Evolutionary conservation across 2,329 filamentous ascomycete genomes (phyloP).

Genomic region (Penicillium sp.): DNA sequence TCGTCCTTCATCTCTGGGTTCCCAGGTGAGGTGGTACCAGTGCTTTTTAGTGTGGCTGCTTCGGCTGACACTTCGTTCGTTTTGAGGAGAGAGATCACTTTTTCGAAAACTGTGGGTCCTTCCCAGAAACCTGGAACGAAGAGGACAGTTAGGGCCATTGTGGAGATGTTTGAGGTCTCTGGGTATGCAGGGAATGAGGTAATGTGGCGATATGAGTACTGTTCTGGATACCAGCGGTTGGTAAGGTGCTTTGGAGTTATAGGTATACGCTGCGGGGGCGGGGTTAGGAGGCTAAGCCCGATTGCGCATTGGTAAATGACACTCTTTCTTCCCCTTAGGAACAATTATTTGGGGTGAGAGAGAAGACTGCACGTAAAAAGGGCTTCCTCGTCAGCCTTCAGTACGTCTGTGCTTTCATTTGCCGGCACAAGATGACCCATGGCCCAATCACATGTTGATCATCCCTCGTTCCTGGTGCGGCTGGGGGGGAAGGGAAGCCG

Average conservation of each 20-base stretch:
- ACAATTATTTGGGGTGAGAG: too few relatives aligned
- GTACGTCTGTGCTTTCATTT: too few relatives aligned
- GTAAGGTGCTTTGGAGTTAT: not conserved
- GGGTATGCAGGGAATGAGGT: too few relatives aligned
- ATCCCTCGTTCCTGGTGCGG: not conserved
- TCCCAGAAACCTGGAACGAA: conserved; percentile 5
- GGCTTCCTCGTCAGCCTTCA: too few relatives aligned
- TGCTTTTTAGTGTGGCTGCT: not conserved
- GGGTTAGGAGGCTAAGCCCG: too few relatives aligned
- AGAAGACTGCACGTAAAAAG: too few relatives aligned
- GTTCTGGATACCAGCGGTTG: not conserved
- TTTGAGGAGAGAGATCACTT: not conserved
- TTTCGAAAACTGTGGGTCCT: not conserved
- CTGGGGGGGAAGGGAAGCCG: not conserved
- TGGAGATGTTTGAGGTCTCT: not conserved
- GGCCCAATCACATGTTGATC: too few relatives aligned
- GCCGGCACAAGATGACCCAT: too few relatives aligned
- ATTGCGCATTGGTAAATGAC: too few relatives aligned
- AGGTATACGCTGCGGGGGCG: too few relatives aligned
- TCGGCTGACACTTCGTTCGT: not conserved
- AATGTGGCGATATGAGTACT: not conserved
- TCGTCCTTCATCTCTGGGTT: conserved; percentile 3
- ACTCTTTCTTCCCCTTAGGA: too few relatives aligned
- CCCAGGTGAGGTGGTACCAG: not conserved
- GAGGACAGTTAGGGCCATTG: not conserved